These are phyloP conservation scores for Cercospora sojina DNA, from an alignment of 2,329 filamentous ascomycete species.

Conservation along the genomic window DNA sequence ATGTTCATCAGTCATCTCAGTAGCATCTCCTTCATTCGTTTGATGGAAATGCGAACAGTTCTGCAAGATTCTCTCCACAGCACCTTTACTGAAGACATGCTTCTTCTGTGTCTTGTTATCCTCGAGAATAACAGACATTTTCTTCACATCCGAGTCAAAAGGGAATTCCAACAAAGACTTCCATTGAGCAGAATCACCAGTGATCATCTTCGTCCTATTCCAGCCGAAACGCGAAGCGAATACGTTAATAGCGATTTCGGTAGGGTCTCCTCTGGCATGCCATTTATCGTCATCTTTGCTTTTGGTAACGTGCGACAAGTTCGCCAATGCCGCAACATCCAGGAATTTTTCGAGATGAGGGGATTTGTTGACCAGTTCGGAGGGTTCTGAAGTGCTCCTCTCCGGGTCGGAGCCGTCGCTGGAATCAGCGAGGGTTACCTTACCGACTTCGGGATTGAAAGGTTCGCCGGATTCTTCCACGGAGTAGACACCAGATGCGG, in stretches of 20 bases:
- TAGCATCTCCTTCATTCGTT: conserved; percentile 34
- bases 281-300: conserved; percentile 55
- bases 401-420: not conserved
- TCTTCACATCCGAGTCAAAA: conserved; percentile 72
- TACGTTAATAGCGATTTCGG: conserved; percentile 73
- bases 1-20: conserved; percentile 56
- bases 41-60: conserved; percentile 51
- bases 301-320: conserved; percentile 62
- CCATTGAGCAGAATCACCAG: conserved; percentile 30
- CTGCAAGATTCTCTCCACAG: conserved; percentile 66
- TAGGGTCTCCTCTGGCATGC: conserved; percentile 65
- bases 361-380: conserved; percentile 41
- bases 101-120: conserved; percentile 50
- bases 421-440: conserved; percentile 48
- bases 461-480: conserved; percentile 58
- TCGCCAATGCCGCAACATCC: conserved; percentile 63
- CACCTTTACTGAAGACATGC: conserved; percentile 63
- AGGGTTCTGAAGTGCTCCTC: conserved; percentile 18
- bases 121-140: conserved; percentile 69
- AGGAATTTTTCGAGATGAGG: conserved; percentile 48
- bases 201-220: conserved; percentile 27
- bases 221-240: conserved; percentile 65
- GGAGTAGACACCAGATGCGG: conserved; percentile 59
- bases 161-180: conserved; percentile 65
- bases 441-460: conserved; percentile 60